Base-by-base conservation (phyloP, 768 basidiomycete genomes). In the Candolleomyces eurysporus region DNA sequence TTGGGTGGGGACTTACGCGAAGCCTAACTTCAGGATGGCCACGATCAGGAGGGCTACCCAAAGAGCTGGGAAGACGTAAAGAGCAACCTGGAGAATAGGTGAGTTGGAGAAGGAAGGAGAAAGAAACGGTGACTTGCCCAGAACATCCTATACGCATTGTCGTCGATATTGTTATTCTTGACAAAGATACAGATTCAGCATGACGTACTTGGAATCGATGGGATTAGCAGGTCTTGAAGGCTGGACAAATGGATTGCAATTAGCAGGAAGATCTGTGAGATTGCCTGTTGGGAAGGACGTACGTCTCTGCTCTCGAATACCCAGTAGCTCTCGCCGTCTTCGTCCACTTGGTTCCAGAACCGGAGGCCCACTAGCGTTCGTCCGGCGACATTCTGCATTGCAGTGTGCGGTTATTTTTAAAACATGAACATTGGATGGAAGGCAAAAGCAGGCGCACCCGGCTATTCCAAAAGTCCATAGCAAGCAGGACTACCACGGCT, bases 391-490 rank as follows among this genome's bases (percentile, higher is more conserved):
- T 99, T 99, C 90, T 95, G 50, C 19, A n/a, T 21, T 9, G 21
- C 9, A 31, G 46, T 13, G 48, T 19, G 39, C 9, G 5, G 21
- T 14, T 16, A 31, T 36, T 19, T 54, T 45, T 22, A 16, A 6
- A 39, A 10, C 16, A 48, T 17, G 6, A 19, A 16, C 16, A 19
- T 39, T 36, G 36, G 11, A 36, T 36, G 1, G 7, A 2, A 17
- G 26, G 26, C n/a, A n/a, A 16, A 11, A 45, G 8, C n/a, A 51
- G 31, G 62, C 85, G 62, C 69, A 94, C 93, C 72, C 95, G 80
- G 66, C 93, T 94, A 68, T 96, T 98, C 97, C 96, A 99, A 73
- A 99, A 99, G 76, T 99, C 97, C 85, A 96, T 90, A 0, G 96
- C 91, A 26, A 99, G 84, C 16, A 99, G 79, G 1, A 98, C 88